These are phyloP conservation scores for Cryptococcus sp. DNA, from an alignment of 1,284 basidiomycete genomes.

Conservation along the genomic window DNA sequence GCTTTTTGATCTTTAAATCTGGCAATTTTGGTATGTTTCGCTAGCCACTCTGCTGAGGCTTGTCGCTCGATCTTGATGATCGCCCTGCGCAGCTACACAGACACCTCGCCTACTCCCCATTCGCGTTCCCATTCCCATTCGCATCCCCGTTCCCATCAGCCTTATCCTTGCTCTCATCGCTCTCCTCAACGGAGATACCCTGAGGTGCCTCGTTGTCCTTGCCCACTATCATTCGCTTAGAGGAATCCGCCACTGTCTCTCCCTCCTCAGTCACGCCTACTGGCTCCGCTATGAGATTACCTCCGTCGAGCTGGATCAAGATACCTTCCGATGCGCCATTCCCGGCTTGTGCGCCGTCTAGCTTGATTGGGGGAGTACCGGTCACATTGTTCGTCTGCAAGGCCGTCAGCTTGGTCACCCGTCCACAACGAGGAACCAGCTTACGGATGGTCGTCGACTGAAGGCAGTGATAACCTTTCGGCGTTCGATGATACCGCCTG, in stretches of 20 bases:
- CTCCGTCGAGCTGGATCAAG: constrained; percentile 37
- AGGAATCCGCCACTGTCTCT: constrained; percentile 3
- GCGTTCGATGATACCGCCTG: constrained; percentile 55
- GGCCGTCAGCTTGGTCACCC: not conserved
- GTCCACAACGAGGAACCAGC: constrained; percentile 16
- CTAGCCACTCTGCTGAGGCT: too few species aligned
- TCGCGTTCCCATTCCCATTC: not conserved
- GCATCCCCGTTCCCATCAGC: constrained; percentile 3
- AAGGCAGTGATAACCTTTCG: constrained; percentile 48
- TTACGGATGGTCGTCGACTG: constrained; percentile 42
- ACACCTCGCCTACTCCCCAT: not conserved
- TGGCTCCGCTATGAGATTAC: constrained; percentile 36
- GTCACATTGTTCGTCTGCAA: too few species aligned
- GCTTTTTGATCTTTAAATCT: too few species aligned
- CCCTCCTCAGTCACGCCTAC: constrained; percentile 18
- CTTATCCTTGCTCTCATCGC: constrained; percentile 6
- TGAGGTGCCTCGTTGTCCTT: not conserved
- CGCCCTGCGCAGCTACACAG: not conserved
- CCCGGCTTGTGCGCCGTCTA: constrained; percentile 1
- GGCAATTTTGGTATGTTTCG: too few species aligned
- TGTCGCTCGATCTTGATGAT: not conserved
- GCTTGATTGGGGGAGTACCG: not conserved
- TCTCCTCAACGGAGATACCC: not conserved
- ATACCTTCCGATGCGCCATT: constrained; percentile 25
- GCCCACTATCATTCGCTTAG: constrained; percentile 12